These are phyloP conservation scores for Fusarium xyrophilum DNA, from an alignment of 2,329 filamentous ascomycete genomes.

Conservation along the genomic window DNA sequence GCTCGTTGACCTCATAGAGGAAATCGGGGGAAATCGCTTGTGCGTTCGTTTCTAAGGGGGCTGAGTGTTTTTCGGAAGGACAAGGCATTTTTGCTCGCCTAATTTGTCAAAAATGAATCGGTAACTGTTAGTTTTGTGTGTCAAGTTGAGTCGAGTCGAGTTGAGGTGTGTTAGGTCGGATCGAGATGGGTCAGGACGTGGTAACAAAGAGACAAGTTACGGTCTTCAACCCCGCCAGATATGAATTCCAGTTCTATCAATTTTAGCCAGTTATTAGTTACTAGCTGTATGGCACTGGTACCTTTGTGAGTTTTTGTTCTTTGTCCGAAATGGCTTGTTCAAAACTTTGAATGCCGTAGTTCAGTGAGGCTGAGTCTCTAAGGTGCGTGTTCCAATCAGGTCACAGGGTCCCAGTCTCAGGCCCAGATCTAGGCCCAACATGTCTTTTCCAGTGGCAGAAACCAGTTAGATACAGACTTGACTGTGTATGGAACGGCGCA, in stretches of 20 bases:
- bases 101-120: rapidly evolving
- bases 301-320: rapidly evolving
- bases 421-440: rapidly evolving
- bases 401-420: rapidly evolving
- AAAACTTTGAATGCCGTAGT: background rate
- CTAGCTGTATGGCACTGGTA: rapidly evolving
- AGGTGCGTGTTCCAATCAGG: rapidly evolving
- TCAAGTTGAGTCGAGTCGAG: background rate
- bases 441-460: rapidly evolving
- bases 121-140: no score
- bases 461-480: rapidly evolving
- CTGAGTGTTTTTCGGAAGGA: background rate
- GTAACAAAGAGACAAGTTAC: background rate
- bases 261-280: rapidly evolving
- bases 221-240: rapidly evolving
- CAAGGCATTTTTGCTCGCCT: background rate
- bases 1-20: background rate
- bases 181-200: background rate
- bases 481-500: rapidly evolving
- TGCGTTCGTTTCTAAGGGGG: rapidly evolving
- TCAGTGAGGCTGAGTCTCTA: rapidly evolving
- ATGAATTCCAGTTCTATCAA: rapidly evolving
- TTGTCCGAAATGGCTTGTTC: background rate
- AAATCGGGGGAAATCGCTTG: background rate
- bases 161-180: background rate